Evolutionary conservation across 2,329 filamentous ascomycete species (phyloP).

Genomic region (Furcasterigmium furcatum): DNA sequence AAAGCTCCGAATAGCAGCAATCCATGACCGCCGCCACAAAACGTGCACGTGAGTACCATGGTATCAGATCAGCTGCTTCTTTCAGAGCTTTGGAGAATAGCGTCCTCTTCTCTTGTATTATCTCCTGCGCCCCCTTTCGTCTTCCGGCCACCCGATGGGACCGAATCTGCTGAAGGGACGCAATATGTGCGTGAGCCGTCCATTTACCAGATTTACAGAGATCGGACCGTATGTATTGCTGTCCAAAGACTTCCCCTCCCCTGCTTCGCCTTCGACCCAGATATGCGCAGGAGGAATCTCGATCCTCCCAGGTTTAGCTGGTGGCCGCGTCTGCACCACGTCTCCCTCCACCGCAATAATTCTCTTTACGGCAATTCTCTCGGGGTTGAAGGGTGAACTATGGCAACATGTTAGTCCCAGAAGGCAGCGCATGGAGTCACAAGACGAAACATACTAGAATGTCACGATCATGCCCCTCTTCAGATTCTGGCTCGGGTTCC

Average conservation of each 20-base stretch:
- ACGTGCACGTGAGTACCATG: too few species aligned
- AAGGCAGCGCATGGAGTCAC: too few species aligned
- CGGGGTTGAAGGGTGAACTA: slow-evolving; percentile 70
- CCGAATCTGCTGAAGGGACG: slow-evolving; percentile 63
- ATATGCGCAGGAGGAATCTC: slow-evolving; percentile 80
- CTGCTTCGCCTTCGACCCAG: slow-evolving; percentile 92
- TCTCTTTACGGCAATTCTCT: slow-evolving; percentile 73
- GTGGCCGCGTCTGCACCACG: slow-evolving; percentile 61
- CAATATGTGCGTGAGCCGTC: slow-evolving; percentile 69
- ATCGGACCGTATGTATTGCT: slow-evolving; percentile 91
- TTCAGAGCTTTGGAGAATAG: too few species aligned
- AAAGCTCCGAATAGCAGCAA: too few species aligned
- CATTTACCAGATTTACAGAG: slow-evolving; percentile 70
- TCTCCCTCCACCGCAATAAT: slow-evolving; percentile 82
- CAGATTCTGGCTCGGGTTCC: slow-evolving; percentile 54
- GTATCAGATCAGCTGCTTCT: too few species aligned
- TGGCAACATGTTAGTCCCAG: not conserved
- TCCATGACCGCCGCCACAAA: too few species aligned
- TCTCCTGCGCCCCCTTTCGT: too few species aligned
- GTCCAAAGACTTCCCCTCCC: slow-evolving; percentile 67
- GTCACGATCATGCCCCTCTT: slow-evolving; percentile 73
- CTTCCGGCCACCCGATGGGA: slow-evolving; percentile 42
- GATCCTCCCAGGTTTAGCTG: slow-evolving; percentile 44
- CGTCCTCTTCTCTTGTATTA: too few species aligned
- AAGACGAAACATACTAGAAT: slow-evolving; percentile 50